phyloP scores from a whole-genome alignment of 192 early-diverging fungal genomes.

The Podila minutissima region DNA sequence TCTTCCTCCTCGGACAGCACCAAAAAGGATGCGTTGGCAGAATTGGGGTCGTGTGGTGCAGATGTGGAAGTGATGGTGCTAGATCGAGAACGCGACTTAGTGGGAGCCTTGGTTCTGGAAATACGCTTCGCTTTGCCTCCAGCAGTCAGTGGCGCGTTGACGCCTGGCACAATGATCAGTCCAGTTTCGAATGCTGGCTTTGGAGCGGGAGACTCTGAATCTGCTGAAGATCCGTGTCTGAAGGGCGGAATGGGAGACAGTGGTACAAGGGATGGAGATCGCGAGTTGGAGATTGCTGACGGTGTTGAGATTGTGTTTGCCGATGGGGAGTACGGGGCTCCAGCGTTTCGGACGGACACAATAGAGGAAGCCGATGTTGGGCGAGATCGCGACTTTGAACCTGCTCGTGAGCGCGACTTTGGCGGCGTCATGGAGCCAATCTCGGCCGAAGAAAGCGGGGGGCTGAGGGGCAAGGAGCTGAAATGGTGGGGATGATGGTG shows the following conservation, averaged over 20 bases:
- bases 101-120: conserved; percentile 36
- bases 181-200: conserved; percentile 43
- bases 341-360: conserved; percentile 33
- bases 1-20: conserved; percentile 48
- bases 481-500: conserved; percentile 29
- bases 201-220: conserved; percentile 15
- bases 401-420: conserved; percentile 42
- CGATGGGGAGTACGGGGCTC: conserved; percentile 43
- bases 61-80: conserved; percentile 29
- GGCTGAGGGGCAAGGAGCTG: conserved; percentile 33
- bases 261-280: conserved; percentile 39
- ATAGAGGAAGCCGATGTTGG: conserved; percentile 36
- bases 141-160: conserved; percentile 3
- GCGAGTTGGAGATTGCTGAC: conserved; percentile 17
- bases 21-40: conserved; percentile 19
- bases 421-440: conserved; percentile 20
- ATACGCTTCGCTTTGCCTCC: conserved; percentile 42
- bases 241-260: conserved; percentile 37
- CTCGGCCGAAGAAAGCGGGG: conserved; percentile 33
- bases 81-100: conserved; percentile 41
- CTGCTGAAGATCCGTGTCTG: conserved; percentile 11
- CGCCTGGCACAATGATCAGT: conserved; percentile 24
- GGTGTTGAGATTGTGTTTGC: conserved; percentile 4
- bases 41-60: not conserved
- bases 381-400: conserved; percentile 45